A percentile compares a stretch with the other conserved stretches of the same genome.
These are phyloP conservation scores for Microcyclospora pomicola DNA, from an alignment of 2,329 filamentous ascomycete species.

Conservation along the genomic window DNA sequence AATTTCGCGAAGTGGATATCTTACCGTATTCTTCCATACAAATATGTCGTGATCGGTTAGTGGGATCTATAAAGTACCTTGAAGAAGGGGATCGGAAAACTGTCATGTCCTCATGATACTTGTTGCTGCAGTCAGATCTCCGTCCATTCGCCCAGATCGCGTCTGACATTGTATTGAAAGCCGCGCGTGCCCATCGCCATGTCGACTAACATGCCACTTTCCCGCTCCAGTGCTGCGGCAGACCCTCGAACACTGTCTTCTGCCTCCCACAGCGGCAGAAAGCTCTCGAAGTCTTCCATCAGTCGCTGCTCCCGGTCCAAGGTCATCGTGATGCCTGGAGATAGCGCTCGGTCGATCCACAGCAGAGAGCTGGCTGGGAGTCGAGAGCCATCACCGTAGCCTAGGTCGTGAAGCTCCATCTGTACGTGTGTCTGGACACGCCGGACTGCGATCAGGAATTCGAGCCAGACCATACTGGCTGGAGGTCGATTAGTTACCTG, in stretches of 20 bases:
- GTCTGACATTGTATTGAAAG: conserved; percentile 1
- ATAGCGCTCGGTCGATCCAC: conserved; percentile 8
- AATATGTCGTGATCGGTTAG: too few species aligned
- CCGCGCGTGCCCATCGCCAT: conserved; percentile 10
- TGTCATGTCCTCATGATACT: too few species aligned
- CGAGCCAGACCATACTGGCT: conserved; percentile 4
- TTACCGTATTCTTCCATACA: too few species aligned
- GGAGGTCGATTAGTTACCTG: too few species aligned
- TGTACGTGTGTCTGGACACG: conserved; percentile 1
- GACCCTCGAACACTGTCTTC: conserved; percentile 8
- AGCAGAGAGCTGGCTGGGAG: conserved; percentile 5
- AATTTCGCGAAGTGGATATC: too few species aligned
- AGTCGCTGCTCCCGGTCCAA: conserved; percentile 9
- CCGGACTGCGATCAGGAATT: conserved; percentile 7
- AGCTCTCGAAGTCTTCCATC: conserved; percentile 12
- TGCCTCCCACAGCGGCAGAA: conserved; percentile 9
- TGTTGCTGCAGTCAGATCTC: conserved; percentile 1
- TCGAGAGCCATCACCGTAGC: background rate
- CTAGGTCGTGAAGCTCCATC: conserved; percentile 3
- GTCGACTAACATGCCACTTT: conserved; percentile 7
- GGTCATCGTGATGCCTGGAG: conserved; percentile 4
- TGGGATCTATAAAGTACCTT: too few species aligned
- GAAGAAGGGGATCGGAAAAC: too few species aligned
- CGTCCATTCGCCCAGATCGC: conserved; percentile 2
- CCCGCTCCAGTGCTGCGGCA: conserved; percentile 3